Evolutionary conservation across 1,284 basidiomycete genomes (phyloP).

Genomic region (Puccinia triticina): DNA sequence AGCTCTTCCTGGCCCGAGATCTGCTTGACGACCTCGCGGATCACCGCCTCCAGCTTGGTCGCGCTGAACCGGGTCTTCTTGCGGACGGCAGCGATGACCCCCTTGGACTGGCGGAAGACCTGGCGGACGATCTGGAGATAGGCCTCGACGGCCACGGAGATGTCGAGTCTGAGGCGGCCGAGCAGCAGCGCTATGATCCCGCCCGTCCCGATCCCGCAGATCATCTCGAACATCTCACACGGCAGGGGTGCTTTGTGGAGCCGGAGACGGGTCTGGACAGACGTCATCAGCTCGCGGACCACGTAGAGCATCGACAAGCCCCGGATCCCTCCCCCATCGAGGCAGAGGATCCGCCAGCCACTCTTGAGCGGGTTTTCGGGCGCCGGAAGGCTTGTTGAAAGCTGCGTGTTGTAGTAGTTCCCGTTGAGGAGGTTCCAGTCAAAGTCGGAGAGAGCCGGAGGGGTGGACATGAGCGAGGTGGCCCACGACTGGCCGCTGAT

Average conservation of each 20-base stretch:
- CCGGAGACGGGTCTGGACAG: slow-evolving; percentile 23
- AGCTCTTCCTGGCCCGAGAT: neutral
- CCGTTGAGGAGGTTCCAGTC: slow-evolving; percentile 18
- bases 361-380: slow-evolving; percentile 18
- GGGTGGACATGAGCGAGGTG: slow-evolving; percentile 42
- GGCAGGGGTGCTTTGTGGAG: slow-evolving; percentile 34
- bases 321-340: slow-evolving; percentile 54
- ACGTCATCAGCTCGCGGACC: slow-evolving; percentile 27
- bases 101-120: slow-evolving; percentile 53
- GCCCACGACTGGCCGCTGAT: slow-evolving; percentile 44
- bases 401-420: neutral
- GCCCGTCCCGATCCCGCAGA: slow-evolving; percentile 54
- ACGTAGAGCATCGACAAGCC: slow-evolving; percentile 51
- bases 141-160: slow-evolving; percentile 50
- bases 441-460: slow-evolving; percentile 21
- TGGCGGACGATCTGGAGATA: slow-evolving; percentile 51
- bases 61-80: slow-evolving; percentile 9
- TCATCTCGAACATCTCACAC: slow-evolving; percentile 53
- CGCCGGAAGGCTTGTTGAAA: neutral
- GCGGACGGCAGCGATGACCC: slow-evolving; percentile 22
- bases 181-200: slow-evolving; percentile 54
- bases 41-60: slow-evolving; percentile 19
- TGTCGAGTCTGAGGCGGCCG: slow-evolving; percentile 49
- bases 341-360: slow-evolving; percentile 53
- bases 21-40: slow-evolving; percentile 38